These are phyloP conservation scores for Ambrosia trifida DNA, from an alignment of 129 eudicot species.

Conservation along the genomic window DNA sequence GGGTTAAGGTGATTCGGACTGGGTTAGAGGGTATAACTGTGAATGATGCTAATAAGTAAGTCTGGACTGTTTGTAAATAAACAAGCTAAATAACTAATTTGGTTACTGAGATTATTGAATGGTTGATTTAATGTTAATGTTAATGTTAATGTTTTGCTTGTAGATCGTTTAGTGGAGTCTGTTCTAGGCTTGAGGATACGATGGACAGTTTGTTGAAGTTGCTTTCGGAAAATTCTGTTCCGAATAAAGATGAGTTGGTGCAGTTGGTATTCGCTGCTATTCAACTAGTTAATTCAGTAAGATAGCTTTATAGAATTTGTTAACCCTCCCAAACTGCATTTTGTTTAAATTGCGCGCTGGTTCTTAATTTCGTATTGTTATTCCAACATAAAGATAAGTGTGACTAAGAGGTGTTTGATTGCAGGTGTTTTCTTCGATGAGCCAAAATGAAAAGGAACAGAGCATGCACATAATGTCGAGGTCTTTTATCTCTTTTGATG, in stretches of 20 bases:
- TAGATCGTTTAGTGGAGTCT: constrained; percentile 64
- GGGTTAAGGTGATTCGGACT: constrained; percentile 42
- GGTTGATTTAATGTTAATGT: constrained; percentile 1
- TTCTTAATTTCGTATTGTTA: background rate
- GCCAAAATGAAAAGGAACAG: constrained; percentile 50
- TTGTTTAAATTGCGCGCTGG: background rate
- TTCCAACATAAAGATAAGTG: background rate
- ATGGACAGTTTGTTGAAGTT: constrained; percentile 51
- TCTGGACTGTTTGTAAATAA: background rate
- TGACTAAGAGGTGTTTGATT: constrained; percentile 23
- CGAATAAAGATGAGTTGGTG: constrained; percentile 57
- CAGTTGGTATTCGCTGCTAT: constrained; percentile 52
- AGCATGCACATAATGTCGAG: constrained; percentile 50
- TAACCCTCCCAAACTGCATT: background rate
- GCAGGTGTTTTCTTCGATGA: constrained; percentile 79
- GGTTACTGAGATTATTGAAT: background rate
- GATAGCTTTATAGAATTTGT: constrained; percentile 20
- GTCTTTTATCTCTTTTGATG: constrained; percentile 32
- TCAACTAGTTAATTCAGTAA: constrained; percentile 63
- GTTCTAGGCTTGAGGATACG: constrained; percentile 51
- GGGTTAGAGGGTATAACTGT: constrained; percentile 54
- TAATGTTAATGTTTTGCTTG: constrained; percentile 24
- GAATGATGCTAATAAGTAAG: constrained; percentile 69
- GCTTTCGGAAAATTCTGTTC: constrained; percentile 37
- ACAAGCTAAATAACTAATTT: constrained; percentile 16